A percentile compares a stretch with the other conserved stretches of the same genome.
phyloP scores from a whole-genome alignment of 306 rosid genomes.

The Oemleria cerasiformis region DNA sequence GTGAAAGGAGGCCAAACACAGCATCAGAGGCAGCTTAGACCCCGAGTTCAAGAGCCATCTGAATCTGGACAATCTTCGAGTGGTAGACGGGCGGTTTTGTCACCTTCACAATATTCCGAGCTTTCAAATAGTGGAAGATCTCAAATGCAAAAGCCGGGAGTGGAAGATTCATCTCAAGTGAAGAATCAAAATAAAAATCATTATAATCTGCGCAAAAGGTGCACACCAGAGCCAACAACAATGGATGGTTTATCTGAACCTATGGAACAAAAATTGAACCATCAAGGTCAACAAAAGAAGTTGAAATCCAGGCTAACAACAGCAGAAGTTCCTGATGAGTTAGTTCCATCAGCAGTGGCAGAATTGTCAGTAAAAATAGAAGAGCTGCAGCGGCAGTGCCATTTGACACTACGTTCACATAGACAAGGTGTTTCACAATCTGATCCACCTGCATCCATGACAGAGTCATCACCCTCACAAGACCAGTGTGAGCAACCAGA shows the following conservation, averaged over 20 bases:
- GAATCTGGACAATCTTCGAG: background rate
- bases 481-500: background rate
- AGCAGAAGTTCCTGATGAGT: background rate
- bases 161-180: background rate
- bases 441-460: background rate
- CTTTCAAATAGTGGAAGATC: background rate
- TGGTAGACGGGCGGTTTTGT: background rate
- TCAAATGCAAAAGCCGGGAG: background rate
- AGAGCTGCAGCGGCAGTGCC: background rate
- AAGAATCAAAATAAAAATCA: background rate
- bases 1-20: background rate
- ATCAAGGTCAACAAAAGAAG: background rate
- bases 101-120: background rate
- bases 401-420: background rate
- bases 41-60: background rate
- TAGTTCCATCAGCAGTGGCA: background rate
- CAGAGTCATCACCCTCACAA: slow-evolving; percentile 1
- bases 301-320: background rate
- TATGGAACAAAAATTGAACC: background rate
- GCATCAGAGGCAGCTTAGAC: slow-evolving; percentile 7
- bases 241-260: background rate
- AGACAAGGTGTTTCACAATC: background rate
- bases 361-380: background rate
- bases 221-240: slow-evolving; percentile 1
- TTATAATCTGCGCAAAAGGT: background rate